phyloP scores from a whole-genome alignment of 192 early-diverging fungal genomes.

The Umbelopsis sp. region DNA sequence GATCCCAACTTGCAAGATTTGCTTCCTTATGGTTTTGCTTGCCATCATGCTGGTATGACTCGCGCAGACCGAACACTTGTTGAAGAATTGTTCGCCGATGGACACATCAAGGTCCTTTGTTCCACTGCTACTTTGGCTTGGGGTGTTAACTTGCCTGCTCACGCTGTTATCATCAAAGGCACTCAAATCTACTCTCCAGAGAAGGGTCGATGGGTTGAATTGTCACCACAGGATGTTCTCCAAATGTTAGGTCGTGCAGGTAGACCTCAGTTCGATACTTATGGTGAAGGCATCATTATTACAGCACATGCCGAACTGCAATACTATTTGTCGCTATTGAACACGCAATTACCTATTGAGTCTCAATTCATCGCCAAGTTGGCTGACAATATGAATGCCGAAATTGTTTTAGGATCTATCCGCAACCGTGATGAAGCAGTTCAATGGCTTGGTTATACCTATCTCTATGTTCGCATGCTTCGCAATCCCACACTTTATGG shows the following conservation, averaged over 20 bases:
- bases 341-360: conserved; percentile 97
- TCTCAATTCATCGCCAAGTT: conserved; percentile 84
- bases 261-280: conserved; percentile 87
- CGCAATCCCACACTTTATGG: conserved; percentile 96
- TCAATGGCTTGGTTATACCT: conserved; percentile 97
- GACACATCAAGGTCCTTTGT: conserved; percentile 77
- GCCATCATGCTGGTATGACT: conserved; percentile 98
- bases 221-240: conserved; percentile 97
- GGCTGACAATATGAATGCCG: conserved; percentile 96
- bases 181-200: conserved; percentile 94
- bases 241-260: conserved; percentile 99
- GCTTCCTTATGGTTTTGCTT: conserved; percentile 81
- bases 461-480: conserved; percentile 93
- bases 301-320: conserved; percentile 91
- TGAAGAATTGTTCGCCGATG: conserved; percentile 90
- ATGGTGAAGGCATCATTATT: conserved; percentile 93
- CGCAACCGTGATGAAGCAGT: conserved; percentile 95
- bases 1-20: conserved; percentile 91
- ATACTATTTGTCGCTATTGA: conserved; percentile 94
- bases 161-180: conserved; percentile 98
- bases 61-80: conserved; percentile 83
- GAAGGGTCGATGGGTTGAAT: conserved; percentile 91
- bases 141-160: conserved; percentile 99
- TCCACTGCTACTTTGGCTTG: conserved; percentile 99
- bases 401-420: conserved; percentile 94